phyloP scores from a whole-genome alignment of 495 filamentous ascomycete genomes.

The Chlorociboria aeruginascens region DNA sequence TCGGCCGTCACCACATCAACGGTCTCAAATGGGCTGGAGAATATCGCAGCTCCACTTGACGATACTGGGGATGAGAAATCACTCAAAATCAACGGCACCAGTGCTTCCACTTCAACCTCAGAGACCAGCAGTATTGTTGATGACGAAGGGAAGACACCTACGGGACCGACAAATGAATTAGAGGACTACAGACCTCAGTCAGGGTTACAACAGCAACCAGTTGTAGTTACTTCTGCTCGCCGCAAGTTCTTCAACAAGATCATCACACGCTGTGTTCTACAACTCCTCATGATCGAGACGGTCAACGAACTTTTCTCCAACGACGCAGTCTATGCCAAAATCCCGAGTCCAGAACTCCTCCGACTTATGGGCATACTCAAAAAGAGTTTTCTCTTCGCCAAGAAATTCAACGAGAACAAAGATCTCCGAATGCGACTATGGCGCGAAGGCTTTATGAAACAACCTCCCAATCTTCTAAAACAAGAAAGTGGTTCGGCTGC shows the following conservation, averaged over 20 bases:
- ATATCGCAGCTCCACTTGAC: constrained; percentile 24
- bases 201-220: constrained; percentile 67
- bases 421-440: constrained; percentile 88
- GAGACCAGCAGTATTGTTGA: constrained; percentile 25
- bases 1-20: constrained; percentile 57
- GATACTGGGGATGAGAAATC: constrained; percentile 36
- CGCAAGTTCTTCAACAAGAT: constrained; percentile 99
- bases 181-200: constrained; percentile 81
- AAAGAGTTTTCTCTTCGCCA: constrained; percentile 89
- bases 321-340: constrained; percentile 85
- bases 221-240: constrained; percentile 83
- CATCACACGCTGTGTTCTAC: constrained; percentile 96
- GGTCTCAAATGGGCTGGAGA: constrained; percentile 31
- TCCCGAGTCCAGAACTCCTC: constrained; percentile 77
- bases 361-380: constrained; percentile 89
- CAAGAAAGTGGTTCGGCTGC: constrained; percentile 88
- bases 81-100: constrained; percentile 50
- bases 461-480: constrained; percentile 96
- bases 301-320: constrained; percentile 98
- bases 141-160: constrained; percentile 18
- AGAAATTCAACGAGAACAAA: constrained; percentile 94
- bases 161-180: constrained; percentile 39
- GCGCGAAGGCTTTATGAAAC: constrained; percentile 99
- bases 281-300: constrained; percentile 97
- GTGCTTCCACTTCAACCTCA: constrained; percentile 21